These are phyloP conservation scores for Saitozyma sp. DNA, from an alignment of 768 basidiomycete genomes.

Conservation along the genomic window DNA sequence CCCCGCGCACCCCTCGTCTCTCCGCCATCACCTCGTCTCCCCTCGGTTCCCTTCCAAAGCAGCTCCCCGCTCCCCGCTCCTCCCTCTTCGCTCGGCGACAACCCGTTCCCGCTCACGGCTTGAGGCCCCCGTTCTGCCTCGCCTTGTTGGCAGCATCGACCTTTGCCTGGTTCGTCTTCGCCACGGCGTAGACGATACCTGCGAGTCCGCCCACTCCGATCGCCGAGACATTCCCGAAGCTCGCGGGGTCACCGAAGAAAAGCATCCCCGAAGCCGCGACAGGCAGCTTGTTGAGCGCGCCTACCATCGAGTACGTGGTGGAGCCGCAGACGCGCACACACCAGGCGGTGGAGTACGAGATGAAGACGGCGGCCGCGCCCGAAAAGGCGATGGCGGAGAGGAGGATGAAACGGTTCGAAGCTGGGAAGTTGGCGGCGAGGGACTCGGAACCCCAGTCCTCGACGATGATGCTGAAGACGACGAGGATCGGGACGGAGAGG, in stretches of 20 bases:
- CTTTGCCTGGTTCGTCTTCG: conserved; percentile 91
- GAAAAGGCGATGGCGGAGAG: conserved; percentile 90
- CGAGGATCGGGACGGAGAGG: conserved; percentile 86
- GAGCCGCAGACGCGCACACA: conserved; percentile 93
- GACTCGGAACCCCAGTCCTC: conserved; percentile 89
- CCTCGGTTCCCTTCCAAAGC: too few species aligned
- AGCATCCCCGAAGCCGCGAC: conserved; percentile 97
- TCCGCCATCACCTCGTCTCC: too few species aligned
- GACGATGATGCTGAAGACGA: conserved; percentile 72
- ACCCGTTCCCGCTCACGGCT: too few species aligned
- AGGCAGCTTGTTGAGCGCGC: conserved; percentile 62
- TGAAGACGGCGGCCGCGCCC: conserved; percentile 92
- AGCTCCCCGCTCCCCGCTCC: too few species aligned
- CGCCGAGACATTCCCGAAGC: conserved; percentile 81
- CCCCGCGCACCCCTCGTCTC: too few species aligned
- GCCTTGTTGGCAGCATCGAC: conserved; percentile 59
- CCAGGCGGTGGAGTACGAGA: conserved; percentile 98
- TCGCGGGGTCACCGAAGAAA: conserved; percentile 72
- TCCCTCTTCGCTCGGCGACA: too few species aligned
- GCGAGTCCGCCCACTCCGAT: conserved; percentile 86
- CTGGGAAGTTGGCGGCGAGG: conserved; percentile 80
- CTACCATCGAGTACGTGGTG: conserved; percentile 74
- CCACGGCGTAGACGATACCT: conserved; percentile 85
- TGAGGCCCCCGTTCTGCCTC: too few species aligned
- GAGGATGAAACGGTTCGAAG: conserved; percentile 72